Conservation (phyloP, 2,329 filamentous ascomycete species). For the Clonostachys solani region DNA sequence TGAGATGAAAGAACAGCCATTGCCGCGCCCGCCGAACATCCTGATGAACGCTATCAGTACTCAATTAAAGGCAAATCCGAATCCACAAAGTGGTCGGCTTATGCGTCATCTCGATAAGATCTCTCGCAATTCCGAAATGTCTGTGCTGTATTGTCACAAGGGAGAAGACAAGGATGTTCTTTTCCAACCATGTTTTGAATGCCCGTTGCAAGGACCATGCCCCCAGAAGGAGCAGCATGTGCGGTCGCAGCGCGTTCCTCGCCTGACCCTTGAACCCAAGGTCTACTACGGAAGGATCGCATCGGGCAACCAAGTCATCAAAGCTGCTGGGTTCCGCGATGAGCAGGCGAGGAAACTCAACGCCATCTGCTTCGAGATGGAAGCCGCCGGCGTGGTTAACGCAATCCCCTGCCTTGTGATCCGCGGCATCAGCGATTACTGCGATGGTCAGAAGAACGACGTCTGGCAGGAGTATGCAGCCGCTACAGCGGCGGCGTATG, state of each 20-base stretch:
- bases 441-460: conserved; percentile 27
- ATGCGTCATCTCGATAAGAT: neutral
- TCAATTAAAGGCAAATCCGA: neutral
- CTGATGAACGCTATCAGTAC: neutral
- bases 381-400: neutral
- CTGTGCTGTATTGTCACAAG: neutral
- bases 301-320: conserved; percentile 5
- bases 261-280: conserved; percentile 9
- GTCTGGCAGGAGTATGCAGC: conserved; percentile 26
- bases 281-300: conserved; percentile 8
- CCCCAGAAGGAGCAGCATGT: neutral
- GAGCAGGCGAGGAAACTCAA: neutral
- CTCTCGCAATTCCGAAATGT: neutral
- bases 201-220: neutral
- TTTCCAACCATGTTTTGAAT: neutral
- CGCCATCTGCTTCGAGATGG: neutral
- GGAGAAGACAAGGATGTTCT: neutral
- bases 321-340: neutral
- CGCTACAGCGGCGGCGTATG: conserved; percentile 17
- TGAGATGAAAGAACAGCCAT: neutral
- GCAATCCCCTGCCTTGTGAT: conserved; percentile 24
- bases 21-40: neutral
- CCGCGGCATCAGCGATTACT: conserved; percentile 27
- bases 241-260: neutral
- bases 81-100: neutral